Conservation (phyloP, 2,329 filamentous ascomycete genomes). For the Trichoderma hamatum region DNA sequence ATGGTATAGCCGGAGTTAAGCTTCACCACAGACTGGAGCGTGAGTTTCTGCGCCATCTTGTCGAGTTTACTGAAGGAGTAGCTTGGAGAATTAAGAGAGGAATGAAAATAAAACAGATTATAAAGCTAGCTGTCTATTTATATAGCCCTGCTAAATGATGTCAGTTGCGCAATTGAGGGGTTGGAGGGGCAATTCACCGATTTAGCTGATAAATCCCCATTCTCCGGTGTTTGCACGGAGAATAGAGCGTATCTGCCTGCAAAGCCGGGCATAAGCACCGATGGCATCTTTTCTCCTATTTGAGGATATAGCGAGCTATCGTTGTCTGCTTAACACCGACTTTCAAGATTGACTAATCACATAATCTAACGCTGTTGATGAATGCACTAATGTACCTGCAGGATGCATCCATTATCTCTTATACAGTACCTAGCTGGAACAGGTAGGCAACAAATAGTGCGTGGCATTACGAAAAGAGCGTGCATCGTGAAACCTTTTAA, state of each 20-base stretch:
- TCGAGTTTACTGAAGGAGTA: background rate
- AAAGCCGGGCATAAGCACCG: background rate
- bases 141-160: background rate
- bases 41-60: slow-evolving; percentile 52
- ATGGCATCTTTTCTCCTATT: slow-evolving; percentile 7
- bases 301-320: background rate
- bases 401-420: background rate
- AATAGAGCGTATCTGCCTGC: background rate
- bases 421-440: background rate
- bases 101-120: background rate
- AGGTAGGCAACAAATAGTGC: background rate
- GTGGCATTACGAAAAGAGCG: no score
- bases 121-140: background rate
- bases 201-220: background rate
- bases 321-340: slow-evolving; percentile 7
- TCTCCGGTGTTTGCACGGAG: background rate
- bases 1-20: slow-evolving; percentile 59
- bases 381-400: background rate
- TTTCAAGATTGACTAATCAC: background rate
- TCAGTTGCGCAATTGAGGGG: slow-evolving; percentile 12
- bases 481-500: background rate
- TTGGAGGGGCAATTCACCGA: slow-evolving; percentile 13
- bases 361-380: background rate
- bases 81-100: no score
- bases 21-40: slow-evolving; percentile 53